A percentile compares a stretch with the other conserved stretches of the same genome.
Conservation (phyloP, 345 rosid genomes). For the Balakata baccata region DNA sequence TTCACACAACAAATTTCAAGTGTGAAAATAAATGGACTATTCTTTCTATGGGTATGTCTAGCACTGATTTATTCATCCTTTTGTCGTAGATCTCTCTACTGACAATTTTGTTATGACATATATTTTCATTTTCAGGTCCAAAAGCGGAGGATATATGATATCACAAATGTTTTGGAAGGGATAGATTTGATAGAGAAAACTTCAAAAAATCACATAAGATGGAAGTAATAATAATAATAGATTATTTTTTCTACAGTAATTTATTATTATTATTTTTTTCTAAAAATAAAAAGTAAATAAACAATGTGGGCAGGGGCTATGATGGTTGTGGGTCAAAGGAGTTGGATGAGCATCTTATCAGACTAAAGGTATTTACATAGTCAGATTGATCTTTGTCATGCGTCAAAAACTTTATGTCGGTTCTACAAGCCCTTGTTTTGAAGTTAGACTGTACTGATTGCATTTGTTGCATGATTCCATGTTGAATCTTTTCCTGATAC, state of each 20-base stretch:
- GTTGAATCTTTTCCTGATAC: background rate
- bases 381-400: conserved; percentile 11
- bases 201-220: conserved; percentile 69
- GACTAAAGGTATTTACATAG: conserved; percentile 42
- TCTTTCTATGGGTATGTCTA: background rate
- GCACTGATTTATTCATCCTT: background rate
- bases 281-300: conserved; percentile 9
- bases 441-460: background rate
- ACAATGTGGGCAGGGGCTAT: conserved; percentile 49
- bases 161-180: conserved; percentile 85
- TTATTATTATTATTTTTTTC: conserved; percentile 1
- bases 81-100: background rate
- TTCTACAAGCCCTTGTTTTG: conserved; percentile 5
- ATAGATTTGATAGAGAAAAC: conserved; percentile 77
- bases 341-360: conserved; percentile 42
- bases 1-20: background rate
- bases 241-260: conserved; percentile 6
- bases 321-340: conserved; percentile 43
- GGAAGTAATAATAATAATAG: conserved; percentile 51
- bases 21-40: background rate
- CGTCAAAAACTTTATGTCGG: background rate
- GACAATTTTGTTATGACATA: background rate
- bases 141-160: conserved; percentile 85
- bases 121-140: conserved; percentile 51
- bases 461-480: conserved; percentile 14